Percentiles rank a stretch among this genome's conserved stretches.
Evolutionary conservation across 1,284 basidiomycete species (phyloP).

Genomic region (Ceratobasidium sp.): DNA sequence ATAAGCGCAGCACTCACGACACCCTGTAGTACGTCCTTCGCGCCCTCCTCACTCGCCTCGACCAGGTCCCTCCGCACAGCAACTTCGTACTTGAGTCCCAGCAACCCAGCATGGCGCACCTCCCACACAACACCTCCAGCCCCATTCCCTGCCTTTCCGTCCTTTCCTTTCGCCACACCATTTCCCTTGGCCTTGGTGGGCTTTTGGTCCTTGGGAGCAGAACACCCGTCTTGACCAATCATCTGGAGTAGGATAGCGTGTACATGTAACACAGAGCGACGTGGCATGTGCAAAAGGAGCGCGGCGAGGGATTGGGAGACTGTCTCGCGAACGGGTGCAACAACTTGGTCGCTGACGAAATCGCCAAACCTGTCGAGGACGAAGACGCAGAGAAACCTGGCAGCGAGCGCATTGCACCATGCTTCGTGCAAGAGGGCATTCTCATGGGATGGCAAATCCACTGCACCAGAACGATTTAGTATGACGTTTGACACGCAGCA

Average conservation of each 20-base stretch:
- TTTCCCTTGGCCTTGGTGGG: conserved; percentile 55
- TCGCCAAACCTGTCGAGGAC: conserved; percentile 98
- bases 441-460: conserved; percentile 61
- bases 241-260: conserved; percentile 89
- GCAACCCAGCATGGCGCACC: conserved; percentile 93
- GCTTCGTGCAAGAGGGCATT: conserved; percentile 77
- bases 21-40: conserved; percentile 70
- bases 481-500: not conserved
- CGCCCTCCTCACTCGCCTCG: conserved; percentile 56
- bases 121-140: conserved; percentile 85
- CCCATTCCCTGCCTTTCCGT: conserved; percentile 52
- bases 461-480: conserved; percentile 53
- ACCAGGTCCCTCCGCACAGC: conserved; percentile 90
- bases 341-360: conserved; percentile 95
- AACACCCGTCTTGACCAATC: conserved; percentile 84
- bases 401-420: conserved; percentile 91
- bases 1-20: conserved; percentile 89
- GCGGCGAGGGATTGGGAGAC: conserved; percentile 95
- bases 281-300: conserved; percentile 86
- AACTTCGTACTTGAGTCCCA: conserved; percentile 98
- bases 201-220: conserved; percentile 49
- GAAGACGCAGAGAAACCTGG: conserved; percentile 89
- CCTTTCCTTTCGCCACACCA: conserved; percentile 50
- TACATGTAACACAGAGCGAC: conserved; percentile 78
- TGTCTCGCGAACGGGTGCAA: conserved; percentile 96